Evolutionary conservation across 1,139 yeast genomes (phyloP).

Genomic region (Chernovozyma aurita): DNA sequence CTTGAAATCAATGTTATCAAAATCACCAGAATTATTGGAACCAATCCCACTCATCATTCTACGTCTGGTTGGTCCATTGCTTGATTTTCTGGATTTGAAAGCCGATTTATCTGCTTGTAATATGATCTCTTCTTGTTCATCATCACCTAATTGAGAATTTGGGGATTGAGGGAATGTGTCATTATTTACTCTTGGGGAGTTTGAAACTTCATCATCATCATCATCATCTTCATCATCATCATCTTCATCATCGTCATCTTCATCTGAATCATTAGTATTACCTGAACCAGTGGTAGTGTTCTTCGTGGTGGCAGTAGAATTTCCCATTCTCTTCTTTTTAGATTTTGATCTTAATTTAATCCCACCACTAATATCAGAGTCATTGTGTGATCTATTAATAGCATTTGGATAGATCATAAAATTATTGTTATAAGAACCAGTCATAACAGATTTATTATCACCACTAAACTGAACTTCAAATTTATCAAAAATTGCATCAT

Average conservation of each 20-base stretch:
- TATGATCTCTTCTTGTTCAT: constrained; percentile 69
- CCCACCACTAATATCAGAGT: background rate
- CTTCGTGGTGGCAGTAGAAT: no score
- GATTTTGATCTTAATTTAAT: constrained; percentile 11
- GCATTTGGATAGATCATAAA: constrained; percentile 94
- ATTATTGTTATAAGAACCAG: constrained; percentile 96
- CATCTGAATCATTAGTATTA: background rate
- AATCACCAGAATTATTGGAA: constrained; percentile 42
- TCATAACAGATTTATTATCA: constrained; percentile 88
- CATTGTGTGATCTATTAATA: constrained; percentile 30
- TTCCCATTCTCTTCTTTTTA: constrained; percentile 10
- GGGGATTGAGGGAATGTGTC: constrained; percentile 34
- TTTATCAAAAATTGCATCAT: constrained; percentile 97
- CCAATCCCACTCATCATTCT: constrained; percentile 45
- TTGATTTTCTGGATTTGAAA: constrained; percentile 71
- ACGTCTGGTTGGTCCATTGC: constrained; percentile 31
- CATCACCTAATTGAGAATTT: constrained; percentile 37
- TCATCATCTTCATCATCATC: constrained; percentile 37
- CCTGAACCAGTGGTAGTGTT: constrained; percentile 7
- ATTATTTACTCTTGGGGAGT: constrained; percentile 23
- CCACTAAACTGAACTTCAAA: constrained; percentile 96
- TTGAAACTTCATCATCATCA: constrained; percentile 35
- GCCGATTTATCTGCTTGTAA: constrained; percentile 98
- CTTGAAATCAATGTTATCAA: constrained; percentile 88
- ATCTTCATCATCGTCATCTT: constrained; percentile 18